Base-by-base conservation (phyloP, 768 basidiomycete genomes). In the Suillus discolor region DNA sequence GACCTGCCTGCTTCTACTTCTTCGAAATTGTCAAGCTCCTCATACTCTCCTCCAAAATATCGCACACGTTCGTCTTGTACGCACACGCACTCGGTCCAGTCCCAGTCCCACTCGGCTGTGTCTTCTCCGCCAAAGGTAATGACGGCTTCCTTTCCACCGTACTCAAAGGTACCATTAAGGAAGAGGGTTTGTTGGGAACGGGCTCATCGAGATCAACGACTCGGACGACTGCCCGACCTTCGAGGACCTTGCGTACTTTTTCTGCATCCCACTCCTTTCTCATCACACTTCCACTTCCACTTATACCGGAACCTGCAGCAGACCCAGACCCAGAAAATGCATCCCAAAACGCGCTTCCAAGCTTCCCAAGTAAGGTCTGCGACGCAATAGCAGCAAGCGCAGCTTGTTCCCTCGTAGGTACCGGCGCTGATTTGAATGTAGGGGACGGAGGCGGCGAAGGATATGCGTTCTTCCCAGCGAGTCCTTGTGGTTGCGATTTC, bases 341-440 rank as follows among this genome's bases (percentile, higher is more conserved):
- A 68, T 94, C 93, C 91, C 93, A 92, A 79, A 96, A 95, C 53
- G 93, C 92, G 25, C 80, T 75, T 6, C 91, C 89, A 39, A 96
- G 82, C 72, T 88, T 89, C 71, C 81, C 79, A 61, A 92, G 69
- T 38, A 96, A 78, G 1, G 94, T 95, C 78, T 93, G 89, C 55
- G 87, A 86, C 11, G 92, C 93, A 67, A 93, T 81, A n/a, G 86
- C 84, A 13, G 93, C 93, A 20, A 74, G 71, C 57, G 73, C 68
- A 61, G 71, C 72, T 66, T 79, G 70, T 62, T 79, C 79, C 63
- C 70, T 74, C 38, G 78, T 64, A n/a, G 80, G 64, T 39, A 66
- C 16, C 18, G 70, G 25, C 16, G 71, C 68, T 9, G 76, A 44
- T 61, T 34, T 39, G 62, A 23, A 68, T 8, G 78, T 44, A 42